These are phyloP conservation scores for Oemleria cerasiformis DNA, from an alignment of 306 rosid species.

Conservation along the genomic window DNA sequence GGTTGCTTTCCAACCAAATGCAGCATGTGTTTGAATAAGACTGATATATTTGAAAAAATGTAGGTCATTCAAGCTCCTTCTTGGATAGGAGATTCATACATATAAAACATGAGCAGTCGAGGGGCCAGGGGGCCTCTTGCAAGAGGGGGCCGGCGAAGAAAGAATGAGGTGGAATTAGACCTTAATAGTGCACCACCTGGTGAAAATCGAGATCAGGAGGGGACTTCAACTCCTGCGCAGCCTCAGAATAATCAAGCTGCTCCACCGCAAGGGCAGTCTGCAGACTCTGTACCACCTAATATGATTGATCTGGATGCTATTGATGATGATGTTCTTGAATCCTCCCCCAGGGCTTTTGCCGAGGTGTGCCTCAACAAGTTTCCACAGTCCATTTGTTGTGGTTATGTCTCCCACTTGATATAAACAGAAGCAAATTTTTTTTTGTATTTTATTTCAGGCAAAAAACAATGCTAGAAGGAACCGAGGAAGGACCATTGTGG, in stretches of 20 bases:
- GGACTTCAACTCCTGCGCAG: slow-evolving; percentile 32
- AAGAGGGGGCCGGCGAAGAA: slow-evolving; percentile 43
- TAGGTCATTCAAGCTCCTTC: slow-evolving; percentile 10
- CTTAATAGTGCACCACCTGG: slow-evolving; percentile 48
- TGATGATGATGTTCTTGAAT: slow-evolving; percentile 82
- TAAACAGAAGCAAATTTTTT: not conserved
- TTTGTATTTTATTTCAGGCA: slow-evolving; percentile 47
- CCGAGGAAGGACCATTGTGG: slow-evolving; percentile 55
- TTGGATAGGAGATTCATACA: not conserved
- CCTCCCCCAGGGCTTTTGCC: slow-evolving; percentile 76
- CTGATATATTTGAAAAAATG: not conserved
- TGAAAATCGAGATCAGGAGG: slow-evolving; percentile 42
- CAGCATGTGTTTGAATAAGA: not conserved
- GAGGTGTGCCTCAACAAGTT: slow-evolving; percentile 42
- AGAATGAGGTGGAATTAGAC: slow-evolving; percentile 36
- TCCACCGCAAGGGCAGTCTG: slow-evolving; percentile 23
- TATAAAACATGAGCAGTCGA: slow-evolving; percentile 38
- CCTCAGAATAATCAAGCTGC: slow-evolving; percentile 23
- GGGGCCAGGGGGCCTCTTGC: slow-evolving; percentile 20
- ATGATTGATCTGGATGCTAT: slow-evolving; percentile 78
- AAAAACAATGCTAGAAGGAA: slow-evolving; percentile 76
- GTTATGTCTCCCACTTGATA: not conserved
- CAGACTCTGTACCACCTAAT: slow-evolving; percentile 23
- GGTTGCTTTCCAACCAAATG: not conserved
- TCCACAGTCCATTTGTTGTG: not conserved